These are phyloP conservation scores for Venturiaceae sp. DNA, from an alignment of 2,329 filamentous ascomycete genomes.

Conservation along the genomic window DNA sequence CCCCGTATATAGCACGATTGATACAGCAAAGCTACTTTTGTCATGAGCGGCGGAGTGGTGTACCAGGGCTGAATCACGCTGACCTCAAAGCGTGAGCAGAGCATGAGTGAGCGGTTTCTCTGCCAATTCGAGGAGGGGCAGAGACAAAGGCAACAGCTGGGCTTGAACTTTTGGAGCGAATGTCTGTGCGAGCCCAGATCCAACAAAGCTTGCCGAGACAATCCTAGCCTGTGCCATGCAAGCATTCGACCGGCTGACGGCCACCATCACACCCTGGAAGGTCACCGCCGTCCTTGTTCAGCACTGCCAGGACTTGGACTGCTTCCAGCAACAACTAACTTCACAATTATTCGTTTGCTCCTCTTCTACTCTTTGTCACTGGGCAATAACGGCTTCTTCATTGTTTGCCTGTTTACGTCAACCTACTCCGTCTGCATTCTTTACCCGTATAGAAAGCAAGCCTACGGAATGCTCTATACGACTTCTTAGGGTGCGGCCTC, in stretches of 20 bases:
- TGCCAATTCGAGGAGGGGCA: background rate
- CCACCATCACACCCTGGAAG: background rate
- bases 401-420: background rate
- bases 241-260: background rate
- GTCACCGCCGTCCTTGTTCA: background rate
- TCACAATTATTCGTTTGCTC: background rate
- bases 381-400: background rate
- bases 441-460: background rate
- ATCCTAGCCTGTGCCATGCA: too few relatives aligned
- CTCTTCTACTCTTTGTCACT: background rate
- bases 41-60: background rate
- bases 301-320: background rate
- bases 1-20: too few relatives aligned
- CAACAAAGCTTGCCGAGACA: conserved; percentile 1
- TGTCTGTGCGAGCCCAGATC: background rate
- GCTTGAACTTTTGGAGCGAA: background rate
- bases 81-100: background rate
- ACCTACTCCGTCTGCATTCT: background rate
- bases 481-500: background rate
- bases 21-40: background rate
- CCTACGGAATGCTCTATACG: background rate
- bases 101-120: background rate
- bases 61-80: background rate
- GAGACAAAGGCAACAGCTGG: background rate
- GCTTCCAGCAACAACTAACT: background rate